Evolutionary conservation across 2,329 filamentous ascomycete genomes (phyloP).

Genomic region (Pseudodiploospora longispora): DNA sequence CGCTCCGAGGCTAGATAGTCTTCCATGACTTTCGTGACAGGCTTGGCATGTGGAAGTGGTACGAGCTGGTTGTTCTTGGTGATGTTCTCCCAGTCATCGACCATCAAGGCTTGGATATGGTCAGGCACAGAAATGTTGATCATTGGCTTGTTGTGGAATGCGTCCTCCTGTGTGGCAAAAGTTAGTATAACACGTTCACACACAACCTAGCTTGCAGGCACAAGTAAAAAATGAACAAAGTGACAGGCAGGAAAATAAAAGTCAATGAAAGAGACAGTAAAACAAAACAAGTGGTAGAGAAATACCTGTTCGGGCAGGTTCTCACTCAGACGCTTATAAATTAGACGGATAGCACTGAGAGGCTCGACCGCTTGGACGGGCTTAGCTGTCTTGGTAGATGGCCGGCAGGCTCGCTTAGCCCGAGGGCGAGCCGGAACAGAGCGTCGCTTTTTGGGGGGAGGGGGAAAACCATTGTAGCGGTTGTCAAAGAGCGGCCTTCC

Average conservation of each 20-base stretch:
- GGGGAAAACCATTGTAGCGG: slow-evolving; percentile 1
- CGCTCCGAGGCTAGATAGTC: slow-evolving; percentile 70
- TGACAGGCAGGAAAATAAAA: too few relatives aligned
- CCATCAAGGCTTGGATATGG: slow-evolving; percentile 80
- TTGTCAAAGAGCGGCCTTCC: slow-evolving; percentile 5
- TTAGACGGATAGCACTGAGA: too few relatives aligned
- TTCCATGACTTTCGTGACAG: slow-evolving; percentile 70
- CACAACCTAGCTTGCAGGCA: too few relatives aligned
- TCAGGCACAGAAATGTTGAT: slow-evolving; percentile 84
- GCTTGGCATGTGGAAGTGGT: slow-evolving; percentile 66
- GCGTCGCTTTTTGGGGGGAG: not conserved
- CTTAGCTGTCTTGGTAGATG: too few relatives aligned
- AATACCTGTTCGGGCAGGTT: too few relatives aligned
- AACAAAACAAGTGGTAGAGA: too few relatives aligned
- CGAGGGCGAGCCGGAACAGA: not conserved
- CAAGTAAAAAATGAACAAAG: too few relatives aligned
- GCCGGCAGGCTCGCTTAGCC: too few relatives aligned
- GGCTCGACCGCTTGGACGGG: too few relatives aligned
- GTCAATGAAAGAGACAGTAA: too few relatives aligned
- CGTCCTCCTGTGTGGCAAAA: slow-evolving; percentile 61
- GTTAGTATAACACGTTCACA: too few relatives aligned
- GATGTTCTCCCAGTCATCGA: slow-evolving; percentile 98
- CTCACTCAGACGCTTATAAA: too few relatives aligned
- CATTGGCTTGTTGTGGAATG: slow-evolving; percentile 74
- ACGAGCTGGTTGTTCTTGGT: slow-evolving; percentile 92